These are phyloP conservation scores for Gaertneriomyces sp. DNA, from an alignment of 192 early-diverging fungal genomes.

Conservation along the genomic window DNA sequence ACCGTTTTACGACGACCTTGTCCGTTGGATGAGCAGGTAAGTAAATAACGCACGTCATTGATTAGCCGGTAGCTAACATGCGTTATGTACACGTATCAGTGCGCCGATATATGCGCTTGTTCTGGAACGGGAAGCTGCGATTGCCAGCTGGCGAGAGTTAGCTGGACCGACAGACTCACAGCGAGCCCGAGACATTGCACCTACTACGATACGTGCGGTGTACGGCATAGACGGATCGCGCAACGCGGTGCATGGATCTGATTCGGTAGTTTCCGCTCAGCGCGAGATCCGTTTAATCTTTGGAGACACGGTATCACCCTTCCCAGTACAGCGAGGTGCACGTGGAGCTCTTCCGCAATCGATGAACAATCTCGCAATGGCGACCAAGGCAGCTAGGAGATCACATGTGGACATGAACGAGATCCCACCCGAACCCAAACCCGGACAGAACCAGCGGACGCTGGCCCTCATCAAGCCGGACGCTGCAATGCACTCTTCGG, in stretches of 20 bases:
- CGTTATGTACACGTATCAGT: conserved; percentile 7
- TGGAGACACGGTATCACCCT: conserved; percentile 14
- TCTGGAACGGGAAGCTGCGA: conserved; percentile 37
- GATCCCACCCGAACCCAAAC: too few relatives aligned
- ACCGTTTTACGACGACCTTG: conserved; percentile 45
- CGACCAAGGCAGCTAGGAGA: too few relatives aligned
- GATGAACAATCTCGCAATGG: too few relatives aligned
- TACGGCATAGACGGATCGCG: conserved; percentile 48
- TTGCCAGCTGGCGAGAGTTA: conserved; percentile 44
- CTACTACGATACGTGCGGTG: conserved; percentile 40
- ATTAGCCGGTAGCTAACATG: conserved; percentile 9
- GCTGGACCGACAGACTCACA: conserved; percentile 54
- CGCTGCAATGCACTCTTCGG: conserved; percentile 28
- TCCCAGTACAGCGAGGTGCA: conserved; percentile 16
- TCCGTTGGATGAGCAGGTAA: conserved; percentile 52
- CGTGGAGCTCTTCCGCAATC: neutral
- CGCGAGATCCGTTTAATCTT: conserved; percentile 37
- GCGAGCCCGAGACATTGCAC: conserved; percentile 48
- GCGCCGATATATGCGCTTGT: conserved; percentile 35
- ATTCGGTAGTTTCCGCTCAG: conserved; percentile 38
- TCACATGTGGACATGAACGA: too few relatives aligned
- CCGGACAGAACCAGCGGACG: conserved; percentile 25
- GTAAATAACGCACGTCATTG: conserved; percentile 21
- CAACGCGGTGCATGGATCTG: conserved; percentile 59
- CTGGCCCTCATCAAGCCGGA: conserved; percentile 43